These are phyloP conservation scores for Apiotrichum akiyoshidainum DNA, from an alignment of 1,284 basidiomycete genomes.

Conservation along the genomic window DNA sequence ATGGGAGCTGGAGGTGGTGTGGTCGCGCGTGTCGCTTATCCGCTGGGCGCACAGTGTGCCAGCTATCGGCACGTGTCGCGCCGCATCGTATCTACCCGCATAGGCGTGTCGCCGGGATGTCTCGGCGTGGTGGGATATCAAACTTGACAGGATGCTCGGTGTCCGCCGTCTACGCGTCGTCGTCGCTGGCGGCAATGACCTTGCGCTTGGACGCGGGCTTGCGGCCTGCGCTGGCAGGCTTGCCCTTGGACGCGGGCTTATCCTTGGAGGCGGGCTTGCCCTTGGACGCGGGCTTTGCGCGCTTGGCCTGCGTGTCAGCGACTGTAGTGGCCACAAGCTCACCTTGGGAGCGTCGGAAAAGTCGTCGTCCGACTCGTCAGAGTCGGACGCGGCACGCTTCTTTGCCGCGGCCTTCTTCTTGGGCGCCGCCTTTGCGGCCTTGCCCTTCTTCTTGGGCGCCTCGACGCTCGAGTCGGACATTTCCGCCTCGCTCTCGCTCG, in stretches of 20 bases:
- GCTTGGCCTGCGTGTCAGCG: neutral
- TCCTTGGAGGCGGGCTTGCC: constrained; percentile 14
- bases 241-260: constrained; percentile 9
- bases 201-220: constrained; percentile 6
- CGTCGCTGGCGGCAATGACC: constrained; percentile 1
- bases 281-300: constrained; percentile 10
- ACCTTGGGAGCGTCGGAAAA: neutral
- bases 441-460: constrained; percentile 1
- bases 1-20: too few relatives aligned
- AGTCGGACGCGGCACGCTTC: constrained; percentile 1
- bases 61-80: too few relatives aligned
- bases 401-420: neutral
- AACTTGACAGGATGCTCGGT: too few relatives aligned
- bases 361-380: neutral
- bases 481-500: constrained; percentile 7
- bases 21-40: too few relatives aligned
- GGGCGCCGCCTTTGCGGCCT: too few relatives aligned
- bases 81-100: too few relatives aligned
- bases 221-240: too few relatives aligned
- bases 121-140: too few relatives aligned
- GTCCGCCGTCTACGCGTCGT: neutral
- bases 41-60: too few relatives aligned
- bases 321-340: neutral
- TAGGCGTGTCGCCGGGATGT: too few relatives aligned
- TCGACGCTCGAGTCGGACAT: constrained; percentile 10